Conservation (phyloP, 495 filamentous ascomycete genomes). For the Chaetomium tenue region DNA sequence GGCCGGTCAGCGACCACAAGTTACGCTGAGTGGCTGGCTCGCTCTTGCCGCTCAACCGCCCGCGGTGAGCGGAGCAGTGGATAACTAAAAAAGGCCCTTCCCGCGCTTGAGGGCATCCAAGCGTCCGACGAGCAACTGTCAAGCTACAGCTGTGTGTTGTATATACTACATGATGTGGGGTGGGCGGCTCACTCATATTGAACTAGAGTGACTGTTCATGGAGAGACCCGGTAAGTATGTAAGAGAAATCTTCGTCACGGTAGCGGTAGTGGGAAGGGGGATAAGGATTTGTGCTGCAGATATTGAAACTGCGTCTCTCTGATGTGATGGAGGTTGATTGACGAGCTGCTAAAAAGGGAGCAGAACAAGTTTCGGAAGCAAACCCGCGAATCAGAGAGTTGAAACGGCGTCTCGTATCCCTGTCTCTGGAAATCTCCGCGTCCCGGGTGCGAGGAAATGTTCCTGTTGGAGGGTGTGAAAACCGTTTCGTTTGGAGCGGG, state of each 20-base stretch:
- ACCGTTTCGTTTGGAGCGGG: constrained; percentile 13
- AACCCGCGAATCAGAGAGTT: constrained; percentile 3
- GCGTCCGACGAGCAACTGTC: neutral
- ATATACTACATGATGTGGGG: neutral
- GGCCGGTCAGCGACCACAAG: too few relatives aligned
- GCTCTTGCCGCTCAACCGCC: too few relatives aligned
- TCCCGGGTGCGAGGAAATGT: constrained; percentile 8
- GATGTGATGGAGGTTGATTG: neutral
- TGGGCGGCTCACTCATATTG: neutral
- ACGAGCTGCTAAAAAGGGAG: neutral
- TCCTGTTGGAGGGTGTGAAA: constrained; percentile 13
- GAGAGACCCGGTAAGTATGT: neutral
- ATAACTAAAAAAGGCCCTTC: neutral
- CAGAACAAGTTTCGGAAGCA: neutral
- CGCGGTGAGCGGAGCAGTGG: neutral
- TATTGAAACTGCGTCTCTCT: neutral
- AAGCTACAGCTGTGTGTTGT: neutral
- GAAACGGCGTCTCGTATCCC: neutral
- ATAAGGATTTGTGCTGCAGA: neutral
- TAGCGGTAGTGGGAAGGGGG: neutral
- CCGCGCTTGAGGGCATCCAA: neutral
- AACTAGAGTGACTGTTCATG: neutral
- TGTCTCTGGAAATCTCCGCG: neutral
- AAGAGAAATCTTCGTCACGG: neutral
- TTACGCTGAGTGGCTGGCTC: too few relatives aligned